A percentile compares a stretch with the other conserved stretches of the same genome.
These are phyloP conservation scores for Veloboletus limbatus DNA, from an alignment of 1,284 basidiomycete genomes.

Conservation along the genomic window DNA sequence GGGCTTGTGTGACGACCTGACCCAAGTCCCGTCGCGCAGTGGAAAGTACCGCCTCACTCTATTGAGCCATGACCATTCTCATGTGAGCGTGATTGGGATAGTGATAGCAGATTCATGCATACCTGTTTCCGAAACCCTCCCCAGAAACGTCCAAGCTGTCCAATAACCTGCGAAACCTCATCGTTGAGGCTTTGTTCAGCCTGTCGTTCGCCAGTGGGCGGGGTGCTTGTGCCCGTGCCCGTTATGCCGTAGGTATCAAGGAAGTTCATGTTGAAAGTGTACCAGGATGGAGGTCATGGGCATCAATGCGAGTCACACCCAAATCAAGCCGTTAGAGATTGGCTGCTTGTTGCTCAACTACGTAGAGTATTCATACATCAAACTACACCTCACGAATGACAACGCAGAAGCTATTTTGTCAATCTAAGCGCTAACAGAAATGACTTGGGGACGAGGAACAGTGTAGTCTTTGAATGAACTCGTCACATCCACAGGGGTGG, in stretches of 20 bases:
- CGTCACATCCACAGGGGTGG: slow-evolving; percentile 6
- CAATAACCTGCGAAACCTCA: slow-evolving; percentile 84
- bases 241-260: slow-evolving; percentile 62
- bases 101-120: slow-evolving; percentile 24
- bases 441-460: slow-evolving; percentile 5
- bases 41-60: slow-evolving; percentile 77
- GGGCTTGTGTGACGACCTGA: slow-evolving; percentile 77
- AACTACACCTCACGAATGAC: background rate
- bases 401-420: background rate
- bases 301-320: background rate
- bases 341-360: background rate
- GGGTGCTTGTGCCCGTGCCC: slow-evolving; percentile 44
- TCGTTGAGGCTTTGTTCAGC: slow-evolving; percentile 71
- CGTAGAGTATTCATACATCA: slow-evolving; percentile 19
- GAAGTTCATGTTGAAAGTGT: slow-evolving; percentile 58
- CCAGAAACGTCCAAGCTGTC: slow-evolving; percentile 83
- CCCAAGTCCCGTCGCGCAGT: slow-evolving; percentile 75
- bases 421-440: slow-evolving; percentile 22
- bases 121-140: slow-evolving; percentile 87
- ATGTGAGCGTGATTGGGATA: slow-evolving; percentile 1
- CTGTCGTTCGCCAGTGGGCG: slow-evolving; percentile 39
- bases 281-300: background rate
- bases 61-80: slow-evolving; percentile 7
- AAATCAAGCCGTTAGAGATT: slow-evolving; percentile 14
- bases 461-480: slow-evolving; percentile 5